Conservation (phyloP, 495 filamentous ascomycete genomes). For the Aspergillus sclerotioniger region DNA sequence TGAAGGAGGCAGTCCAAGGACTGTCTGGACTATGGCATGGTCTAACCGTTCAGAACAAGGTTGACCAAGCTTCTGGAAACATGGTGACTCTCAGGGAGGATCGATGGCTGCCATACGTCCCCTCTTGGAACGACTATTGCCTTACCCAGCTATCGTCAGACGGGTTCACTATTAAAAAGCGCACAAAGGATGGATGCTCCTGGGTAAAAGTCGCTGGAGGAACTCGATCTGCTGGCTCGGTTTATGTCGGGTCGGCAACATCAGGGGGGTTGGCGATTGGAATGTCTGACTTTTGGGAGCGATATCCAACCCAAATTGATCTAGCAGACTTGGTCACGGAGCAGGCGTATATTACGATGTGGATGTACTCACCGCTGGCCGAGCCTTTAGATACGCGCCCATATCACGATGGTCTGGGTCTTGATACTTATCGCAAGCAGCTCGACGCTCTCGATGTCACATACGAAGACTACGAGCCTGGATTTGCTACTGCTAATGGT, state of each 20-base stretch:
- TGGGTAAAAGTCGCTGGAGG: slow-evolving; percentile 52
- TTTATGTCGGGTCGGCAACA: slow-evolving; percentile 46
- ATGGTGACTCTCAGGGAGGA: slow-evolving; percentile 21
- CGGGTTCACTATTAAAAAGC: slow-evolving; percentile 50
- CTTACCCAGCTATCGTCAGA: slow-evolving; percentile 47
- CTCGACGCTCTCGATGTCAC: slow-evolving; percentile 52
- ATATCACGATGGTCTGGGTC: slow-evolving; percentile 48
- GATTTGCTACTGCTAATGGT: slow-evolving; percentile 45
- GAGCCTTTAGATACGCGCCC: slow-evolving; percentile 47
- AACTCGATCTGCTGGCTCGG: slow-evolving; percentile 41
- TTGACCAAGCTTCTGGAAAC: slow-evolving; percentile 35
- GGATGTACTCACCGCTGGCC: slow-evolving; percentile 49
- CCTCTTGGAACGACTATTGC: slow-evolving; percentile 47
- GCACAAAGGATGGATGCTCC: slow-evolving; percentile 44
- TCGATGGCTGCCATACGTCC: slow-evolving; percentile 40
- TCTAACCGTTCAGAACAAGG: slow-evolving; percentile 30
- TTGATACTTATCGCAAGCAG: slow-evolving; percentile 46
- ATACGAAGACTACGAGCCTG: slow-evolving; percentile 52
- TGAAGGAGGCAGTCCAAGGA: slow-evolving; percentile 42
- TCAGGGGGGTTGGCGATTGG: slow-evolving; percentile 47
- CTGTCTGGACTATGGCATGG: slow-evolving; percentile 42
- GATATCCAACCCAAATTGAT: slow-evolving; percentile 48
- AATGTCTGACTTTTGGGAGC: slow-evolving; percentile 51
- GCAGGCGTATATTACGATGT: slow-evolving; percentile 40
- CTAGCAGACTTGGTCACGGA: slow-evolving; percentile 37